Evolutionary conservation across 441 rosid genomes (phyloP).

Genomic region (Lepidium campestre): DNA sequence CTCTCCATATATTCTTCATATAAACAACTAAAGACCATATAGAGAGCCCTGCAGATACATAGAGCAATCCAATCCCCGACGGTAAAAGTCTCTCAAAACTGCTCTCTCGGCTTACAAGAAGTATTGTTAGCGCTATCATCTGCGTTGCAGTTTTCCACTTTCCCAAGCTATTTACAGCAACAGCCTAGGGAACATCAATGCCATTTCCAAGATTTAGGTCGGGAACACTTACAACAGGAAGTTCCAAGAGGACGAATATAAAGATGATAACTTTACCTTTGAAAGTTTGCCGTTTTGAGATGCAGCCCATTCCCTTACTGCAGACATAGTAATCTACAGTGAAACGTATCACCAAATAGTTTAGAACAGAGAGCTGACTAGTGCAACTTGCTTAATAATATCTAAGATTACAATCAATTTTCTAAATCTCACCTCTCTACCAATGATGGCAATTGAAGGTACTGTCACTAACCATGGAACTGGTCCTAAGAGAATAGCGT

Average conservation of each 20-base stretch:
- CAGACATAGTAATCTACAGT: conserved; percentile 92
- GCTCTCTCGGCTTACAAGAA: conserved; percentile 78
- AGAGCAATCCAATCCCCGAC: conserved; percentile 71
- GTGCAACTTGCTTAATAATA: neutral
- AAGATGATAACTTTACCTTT: conserved; percentile 45
- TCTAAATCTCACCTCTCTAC: conserved; percentile 69
- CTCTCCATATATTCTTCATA: conserved; percentile 75
- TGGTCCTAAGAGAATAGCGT: conserved; percentile 49
- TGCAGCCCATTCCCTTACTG: conserved; percentile 98
- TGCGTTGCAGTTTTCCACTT: conserved; percentile 98
- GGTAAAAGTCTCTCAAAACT: conserved; percentile 60
- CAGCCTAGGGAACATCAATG: conserved; percentile 53
- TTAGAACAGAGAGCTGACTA: neutral
- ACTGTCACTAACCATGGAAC: conserved; percentile 76
- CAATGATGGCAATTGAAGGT: conserved; percentile 84
- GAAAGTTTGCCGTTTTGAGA: conserved; percentile 71
- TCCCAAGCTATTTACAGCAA: conserved; percentile 92
- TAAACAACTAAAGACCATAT: conserved; percentile 80
- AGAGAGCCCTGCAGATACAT: conserved; percentile 84
- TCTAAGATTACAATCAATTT: neutral
- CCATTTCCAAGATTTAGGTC: neutral
- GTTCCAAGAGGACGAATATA: neutral
- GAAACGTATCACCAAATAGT: neutral
- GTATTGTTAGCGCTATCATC: conserved; percentile 85
- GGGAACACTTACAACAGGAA: neutral